A percentile compares a stretch with the other conserved stretches of the same genome.
Conservation (phyloP, 108 stramenopile genomes). For the Tribonema minus region DNA sequence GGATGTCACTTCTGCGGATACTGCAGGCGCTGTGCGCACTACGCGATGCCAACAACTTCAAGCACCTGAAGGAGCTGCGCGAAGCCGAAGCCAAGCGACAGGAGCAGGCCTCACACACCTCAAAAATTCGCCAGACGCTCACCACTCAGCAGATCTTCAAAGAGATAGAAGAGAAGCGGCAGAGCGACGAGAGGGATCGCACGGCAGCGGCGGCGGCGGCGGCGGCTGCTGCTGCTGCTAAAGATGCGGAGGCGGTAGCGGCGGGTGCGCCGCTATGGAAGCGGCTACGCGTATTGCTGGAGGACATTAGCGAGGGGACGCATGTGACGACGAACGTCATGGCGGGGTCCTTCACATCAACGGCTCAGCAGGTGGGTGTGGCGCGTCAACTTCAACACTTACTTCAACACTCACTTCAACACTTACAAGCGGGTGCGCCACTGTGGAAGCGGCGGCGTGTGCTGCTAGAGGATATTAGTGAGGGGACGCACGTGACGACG, state of each 20-base stretch:
- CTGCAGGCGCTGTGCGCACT: not conserved
- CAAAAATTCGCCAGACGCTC: constrained; percentile 24
- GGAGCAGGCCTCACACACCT: constrained; percentile 7
- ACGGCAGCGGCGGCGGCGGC: constrained; percentile 18
- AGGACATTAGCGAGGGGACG: constrained; percentile 32
- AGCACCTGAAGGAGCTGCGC: constrained; percentile 45
- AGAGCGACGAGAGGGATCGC: constrained; percentile 9
- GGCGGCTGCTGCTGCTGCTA: not conserved
- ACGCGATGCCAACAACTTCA: constrained; percentile 53
- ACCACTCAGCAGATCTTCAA: constrained; percentile 22
- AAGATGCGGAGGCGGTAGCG: constrained; percentile 5
- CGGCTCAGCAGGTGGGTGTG: not conserved
- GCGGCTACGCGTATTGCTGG: constrained; percentile 2
- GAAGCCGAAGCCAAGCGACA: constrained; percentile 2
- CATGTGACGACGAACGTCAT: not conserved
- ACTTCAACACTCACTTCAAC: no score
- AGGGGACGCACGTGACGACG: constrained; percentile 3
- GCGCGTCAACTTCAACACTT: no score
- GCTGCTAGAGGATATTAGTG: constrained; percentile 23
- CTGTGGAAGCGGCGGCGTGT: constrained; percentile 31
- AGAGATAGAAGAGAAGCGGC: constrained; percentile 32
- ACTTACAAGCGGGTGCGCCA: constrained; percentile 16
- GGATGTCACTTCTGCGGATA: no score
- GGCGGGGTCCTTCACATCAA: constrained; percentile 54
- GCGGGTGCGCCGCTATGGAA: constrained; percentile 34